Conservation (phyloP, 805 yeast species). For the Sugiyamaella qingdaonensis region DNA sequence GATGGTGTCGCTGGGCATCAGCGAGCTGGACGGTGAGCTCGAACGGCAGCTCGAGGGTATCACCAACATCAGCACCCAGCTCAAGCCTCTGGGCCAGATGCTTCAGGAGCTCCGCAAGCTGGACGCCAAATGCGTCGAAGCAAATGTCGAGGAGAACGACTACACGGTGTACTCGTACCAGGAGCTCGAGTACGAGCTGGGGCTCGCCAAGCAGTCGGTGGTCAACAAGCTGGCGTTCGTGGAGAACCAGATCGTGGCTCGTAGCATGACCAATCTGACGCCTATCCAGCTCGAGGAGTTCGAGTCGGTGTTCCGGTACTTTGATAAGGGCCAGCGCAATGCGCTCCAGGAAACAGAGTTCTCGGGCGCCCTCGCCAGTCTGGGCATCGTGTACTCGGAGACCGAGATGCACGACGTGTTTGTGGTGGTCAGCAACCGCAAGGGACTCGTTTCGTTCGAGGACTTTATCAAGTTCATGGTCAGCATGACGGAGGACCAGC, state of each 20-base stretch:
- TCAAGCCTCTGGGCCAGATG: slow-evolving; percentile 34
- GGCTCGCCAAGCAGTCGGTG: slow-evolving; percentile 36
- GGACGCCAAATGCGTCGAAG: slow-evolving; percentile 29
- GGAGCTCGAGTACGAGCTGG: slow-evolving; percentile 38
- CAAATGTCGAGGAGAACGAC: slow-evolving; percentile 38
- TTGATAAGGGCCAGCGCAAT: slow-evolving; percentile 36
- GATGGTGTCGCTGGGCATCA: slow-evolving; percentile 27
- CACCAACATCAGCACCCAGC: slow-evolving; percentile 33
- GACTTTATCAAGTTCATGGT: slow-evolving; percentile 36
- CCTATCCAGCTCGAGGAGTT: slow-evolving; percentile 41
- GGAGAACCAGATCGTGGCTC: slow-evolving; percentile 39
- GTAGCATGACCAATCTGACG: slow-evolving; percentile 33
- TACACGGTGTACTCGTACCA: slow-evolving; percentile 34
- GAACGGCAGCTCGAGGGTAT: slow-evolving; percentile 38
- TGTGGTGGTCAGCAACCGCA: slow-evolving; percentile 26
- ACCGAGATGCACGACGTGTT: slow-evolving; percentile 39
- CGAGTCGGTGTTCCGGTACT: slow-evolving; percentile 42
- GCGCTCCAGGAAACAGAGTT: slow-evolving; percentile 42
- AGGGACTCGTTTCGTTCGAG: slow-evolving; percentile 28
- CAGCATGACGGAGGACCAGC: slow-evolving; percentile 38
- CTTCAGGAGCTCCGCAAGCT: slow-evolving; percentile 29
- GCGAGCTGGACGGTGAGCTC: slow-evolving; percentile 34
- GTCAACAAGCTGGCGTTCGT: slow-evolving; percentile 40
- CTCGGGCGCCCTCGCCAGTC: slow-evolving; percentile 39
- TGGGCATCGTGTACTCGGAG: slow-evolving; percentile 37